phyloP scores from a whole-genome alignment of 192 early-diverging fungal species.

The Spizellomyces sp. region DNA sequence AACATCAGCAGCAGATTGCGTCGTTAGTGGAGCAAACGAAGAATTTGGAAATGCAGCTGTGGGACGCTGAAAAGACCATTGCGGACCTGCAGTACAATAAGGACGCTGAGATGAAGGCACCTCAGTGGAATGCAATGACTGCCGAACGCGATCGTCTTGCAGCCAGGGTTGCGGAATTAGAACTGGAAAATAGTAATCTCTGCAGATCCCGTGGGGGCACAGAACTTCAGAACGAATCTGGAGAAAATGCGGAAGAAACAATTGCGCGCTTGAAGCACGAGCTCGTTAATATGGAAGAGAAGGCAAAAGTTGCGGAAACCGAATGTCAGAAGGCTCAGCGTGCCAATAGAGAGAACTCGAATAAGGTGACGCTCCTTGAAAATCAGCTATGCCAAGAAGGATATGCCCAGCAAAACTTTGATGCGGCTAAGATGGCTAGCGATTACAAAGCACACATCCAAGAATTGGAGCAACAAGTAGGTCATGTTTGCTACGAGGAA shows the following conservation, averaged over 20 bases:
- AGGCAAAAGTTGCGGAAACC: not conserved
- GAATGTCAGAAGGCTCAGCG: not conserved
- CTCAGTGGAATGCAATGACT: not conserved
- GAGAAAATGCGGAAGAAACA: too few species aligned
- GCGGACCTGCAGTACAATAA: not conserved
- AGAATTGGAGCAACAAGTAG: slow-evolving; percentile 2
- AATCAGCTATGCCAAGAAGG: not conserved
- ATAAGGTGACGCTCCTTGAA: not conserved
- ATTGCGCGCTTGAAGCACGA: not conserved
- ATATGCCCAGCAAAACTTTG: not conserved
- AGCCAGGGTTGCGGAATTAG: too few species aligned
- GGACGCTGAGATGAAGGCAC: not conserved
- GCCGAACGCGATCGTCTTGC: not conserved
- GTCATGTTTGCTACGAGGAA: too few species aligned
- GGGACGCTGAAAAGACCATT: slow-evolving; percentile 8
- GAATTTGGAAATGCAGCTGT: not conserved
- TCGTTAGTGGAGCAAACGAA: slow-evolving; percentile 14
- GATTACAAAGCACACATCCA: not conserved
- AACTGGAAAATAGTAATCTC: too few species aligned
- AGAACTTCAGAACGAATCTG: too few species aligned
- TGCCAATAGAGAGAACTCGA: not conserved
- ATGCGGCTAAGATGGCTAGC: slow-evolving; percentile 7
- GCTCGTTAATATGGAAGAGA: slow-evolving; percentile 2
- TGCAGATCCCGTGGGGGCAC: too few species aligned
- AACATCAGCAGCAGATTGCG: not conserved